Evolutionary conservation across 2,329 filamentous ascomycete genomes (phyloP).

Genomic region (Diplodia seriata): DNA sequence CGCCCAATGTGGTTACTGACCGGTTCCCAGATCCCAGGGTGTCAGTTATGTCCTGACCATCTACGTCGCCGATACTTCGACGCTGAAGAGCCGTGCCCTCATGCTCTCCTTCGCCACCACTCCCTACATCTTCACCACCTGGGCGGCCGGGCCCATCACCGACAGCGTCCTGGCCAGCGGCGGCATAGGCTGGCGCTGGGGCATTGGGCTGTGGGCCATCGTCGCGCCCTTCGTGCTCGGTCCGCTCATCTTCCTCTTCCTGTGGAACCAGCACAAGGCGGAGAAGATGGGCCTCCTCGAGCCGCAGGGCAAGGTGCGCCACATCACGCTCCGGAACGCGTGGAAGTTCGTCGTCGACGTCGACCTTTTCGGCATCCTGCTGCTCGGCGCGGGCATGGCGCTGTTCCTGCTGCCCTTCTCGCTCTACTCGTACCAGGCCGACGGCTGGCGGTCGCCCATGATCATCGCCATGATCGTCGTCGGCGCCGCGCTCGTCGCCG

Average conservation of each 20-base stretch:
- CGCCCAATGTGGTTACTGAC: neutral
- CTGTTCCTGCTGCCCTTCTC: slow-evolving; percentile 71
- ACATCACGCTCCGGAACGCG: neutral
- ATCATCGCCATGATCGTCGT: slow-evolving; percentile 51
- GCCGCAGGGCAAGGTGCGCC: slow-evolving; percentile 23
- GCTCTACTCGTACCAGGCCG: slow-evolving; percentile 34
- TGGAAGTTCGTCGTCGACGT: slow-evolving; percentile 19
- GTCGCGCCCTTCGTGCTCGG: slow-evolving; percentile 67
- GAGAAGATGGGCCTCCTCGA: slow-evolving; percentile 43
- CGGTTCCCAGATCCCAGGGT: slow-evolving; percentile 50
- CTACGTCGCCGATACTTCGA: slow-evolving; percentile 72
- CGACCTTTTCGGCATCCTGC: slow-evolving; percentile 38
- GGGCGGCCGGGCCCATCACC: slow-evolving; percentile 42
- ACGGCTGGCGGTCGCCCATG: slow-evolving; percentile 49
- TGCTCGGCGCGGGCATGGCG: slow-evolving; percentile 64
- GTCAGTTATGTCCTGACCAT: slow-evolving; percentile 66
- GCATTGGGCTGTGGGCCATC: slow-evolving; percentile 70
- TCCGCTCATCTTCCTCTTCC: slow-evolving; percentile 66
- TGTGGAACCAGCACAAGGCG: slow-evolving; percentile 65
- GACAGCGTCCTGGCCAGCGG: slow-evolving; percentile 52
- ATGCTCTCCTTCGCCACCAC: slow-evolving; percentile 60
- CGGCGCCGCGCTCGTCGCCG: slow-evolving; percentile 45
- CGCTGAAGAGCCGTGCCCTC: slow-evolving; percentile 68
- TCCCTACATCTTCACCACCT: slow-evolving; percentile 45
- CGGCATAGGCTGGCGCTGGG: slow-evolving; percentile 68